A percentile compares a stretch with the other conserved stretches of the same genome.
Evolutionary conservation across 2,329 filamentous ascomycete species (phyloP).

Genomic region (Xylariaceae sp.): DNA sequence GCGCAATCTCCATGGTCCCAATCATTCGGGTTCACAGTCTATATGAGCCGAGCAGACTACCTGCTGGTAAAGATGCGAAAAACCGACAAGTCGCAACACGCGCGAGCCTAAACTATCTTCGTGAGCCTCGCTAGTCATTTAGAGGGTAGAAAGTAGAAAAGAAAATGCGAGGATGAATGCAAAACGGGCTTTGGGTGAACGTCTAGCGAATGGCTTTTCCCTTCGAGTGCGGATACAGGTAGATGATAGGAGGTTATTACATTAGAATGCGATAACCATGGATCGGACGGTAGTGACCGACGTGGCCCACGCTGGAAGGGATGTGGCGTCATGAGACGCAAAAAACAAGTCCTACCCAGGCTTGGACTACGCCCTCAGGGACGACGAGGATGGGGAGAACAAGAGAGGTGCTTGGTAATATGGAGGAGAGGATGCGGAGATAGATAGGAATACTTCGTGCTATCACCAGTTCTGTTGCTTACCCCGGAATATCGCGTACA

Average conservation of each 20-base stretch:
- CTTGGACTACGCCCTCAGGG: neutral
- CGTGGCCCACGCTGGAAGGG: neutral
- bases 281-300: neutral
- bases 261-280: neutral
- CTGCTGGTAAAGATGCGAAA: neutral
- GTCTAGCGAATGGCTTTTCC: neutral
- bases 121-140: conserved; percentile 2
- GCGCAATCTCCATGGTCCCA: conserved; percentile 23
- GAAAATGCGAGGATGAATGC: neutral
- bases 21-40: conserved; percentile 10
- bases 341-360: neutral
- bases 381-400: neutral
- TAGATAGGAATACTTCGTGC: neutral
- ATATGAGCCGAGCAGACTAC: neutral
- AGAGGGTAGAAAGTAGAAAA: neutral
- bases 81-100: neutral
- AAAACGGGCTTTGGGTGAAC: neutral
- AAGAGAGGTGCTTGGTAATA: neutral
- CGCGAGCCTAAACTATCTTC: conserved; percentile 1
- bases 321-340: neutral
- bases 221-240: neutral
- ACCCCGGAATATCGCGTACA: neutral
- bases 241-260: neutral
- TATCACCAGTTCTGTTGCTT: neutral
- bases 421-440: neutral